Evolutionary conservation across 1,284 basidiomycete genomes (phyloP).

Genomic region (Ceratorhiza oryzae-sativae): DNA sequence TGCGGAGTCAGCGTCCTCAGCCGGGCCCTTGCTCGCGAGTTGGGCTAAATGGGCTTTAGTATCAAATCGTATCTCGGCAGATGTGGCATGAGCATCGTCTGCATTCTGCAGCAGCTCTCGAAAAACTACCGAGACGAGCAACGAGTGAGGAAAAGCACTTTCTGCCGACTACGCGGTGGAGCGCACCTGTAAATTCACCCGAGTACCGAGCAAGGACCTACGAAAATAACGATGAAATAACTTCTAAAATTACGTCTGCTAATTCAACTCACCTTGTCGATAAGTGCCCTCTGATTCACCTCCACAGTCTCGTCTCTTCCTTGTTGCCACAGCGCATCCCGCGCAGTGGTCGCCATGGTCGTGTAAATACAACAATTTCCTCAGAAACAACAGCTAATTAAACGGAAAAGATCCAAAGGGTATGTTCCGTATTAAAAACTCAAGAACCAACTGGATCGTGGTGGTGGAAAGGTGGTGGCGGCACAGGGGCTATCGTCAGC

Average conservation of each 20-base stretch:
- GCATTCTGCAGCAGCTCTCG: conserved; percentile 94
- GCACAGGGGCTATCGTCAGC: no score
- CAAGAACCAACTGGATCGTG: no score
- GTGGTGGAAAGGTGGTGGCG: no score
- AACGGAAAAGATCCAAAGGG: no score
- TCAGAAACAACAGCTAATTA: no score
- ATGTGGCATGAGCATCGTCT: conserved; percentile 86
- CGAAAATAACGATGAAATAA: no score
- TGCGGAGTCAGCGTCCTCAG: conserved; percentile 20
- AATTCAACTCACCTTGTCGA: conserved; percentile 68
- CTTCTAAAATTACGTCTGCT: no score
- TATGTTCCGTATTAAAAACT: no score
- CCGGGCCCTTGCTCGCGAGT: conserved; percentile 36
- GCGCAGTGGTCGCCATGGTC: neutral
- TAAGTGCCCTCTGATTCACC: conserved; percentile 93
- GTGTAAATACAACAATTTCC: no score
- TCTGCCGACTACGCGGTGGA: neutral
- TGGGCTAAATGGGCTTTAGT: conserved; percentile 61
- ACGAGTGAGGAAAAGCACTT: neutral
- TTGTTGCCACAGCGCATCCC: conserved; percentile 60
- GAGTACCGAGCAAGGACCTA: conserved; percentile 89
- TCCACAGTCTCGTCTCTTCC: conserved; percentile 86
- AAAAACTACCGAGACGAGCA: conserved; percentile 62
- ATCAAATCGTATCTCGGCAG: conserved; percentile 84
- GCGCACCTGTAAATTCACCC: conserved; percentile 83